Evolutionary conservation across 2,329 filamentous ascomycete species (phyloP).

Genomic region (Fusarium azukiicola): DNA sequence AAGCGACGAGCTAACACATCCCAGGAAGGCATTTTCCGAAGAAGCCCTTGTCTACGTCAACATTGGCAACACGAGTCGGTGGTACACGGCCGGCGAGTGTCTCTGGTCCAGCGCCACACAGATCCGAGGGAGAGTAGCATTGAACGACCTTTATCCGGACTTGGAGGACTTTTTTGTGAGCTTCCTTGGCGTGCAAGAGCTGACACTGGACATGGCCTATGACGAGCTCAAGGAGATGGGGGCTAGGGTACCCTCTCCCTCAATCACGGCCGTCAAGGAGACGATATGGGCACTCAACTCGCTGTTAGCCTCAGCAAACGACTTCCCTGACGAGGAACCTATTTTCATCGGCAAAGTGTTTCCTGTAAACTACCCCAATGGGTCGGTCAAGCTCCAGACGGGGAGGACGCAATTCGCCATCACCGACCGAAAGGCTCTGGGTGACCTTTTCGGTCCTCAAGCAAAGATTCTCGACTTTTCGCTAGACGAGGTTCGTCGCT

Average conservation of each 20-base stretch:
- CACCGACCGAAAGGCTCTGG: conserved; percentile 57
- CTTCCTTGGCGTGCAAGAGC: conserved; percentile 53
- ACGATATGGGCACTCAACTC: conserved; percentile 59
- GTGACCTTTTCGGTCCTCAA: conserved; percentile 51
- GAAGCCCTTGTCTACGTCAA: conserved; percentile 42
- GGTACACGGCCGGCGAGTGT: conserved; percentile 57
- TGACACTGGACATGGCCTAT: conserved; percentile 58
- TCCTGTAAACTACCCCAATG: conserved; percentile 51
- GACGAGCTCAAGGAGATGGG: conserved; percentile 55
- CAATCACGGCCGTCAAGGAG: conserved; percentile 54
- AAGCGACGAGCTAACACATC: not conserved
- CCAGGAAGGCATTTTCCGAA: conserved; percentile 27
- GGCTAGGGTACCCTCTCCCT: conserved; percentile 2
- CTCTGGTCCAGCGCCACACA: conserved; percentile 59
- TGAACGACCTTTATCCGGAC: conserved; percentile 55
- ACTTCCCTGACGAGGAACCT: conserved; percentile 17
- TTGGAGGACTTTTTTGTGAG: conserved; percentile 58
- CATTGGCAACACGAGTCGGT: conserved; percentile 38
- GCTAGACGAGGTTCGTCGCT: conserved; percentile 55
- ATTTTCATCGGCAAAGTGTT: conserved; percentile 44
- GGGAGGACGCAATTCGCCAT: conserved; percentile 57
- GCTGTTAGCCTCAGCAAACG: conserved; percentile 46
- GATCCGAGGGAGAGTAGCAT: conserved; percentile 51
- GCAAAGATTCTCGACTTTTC: conserved; percentile 62
- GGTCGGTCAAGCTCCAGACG: conserved; percentile 31